Base-by-base conservation (phyloP, 2,329 filamentous ascomycete genomes). In the Microsporum audouinii region DNA sequence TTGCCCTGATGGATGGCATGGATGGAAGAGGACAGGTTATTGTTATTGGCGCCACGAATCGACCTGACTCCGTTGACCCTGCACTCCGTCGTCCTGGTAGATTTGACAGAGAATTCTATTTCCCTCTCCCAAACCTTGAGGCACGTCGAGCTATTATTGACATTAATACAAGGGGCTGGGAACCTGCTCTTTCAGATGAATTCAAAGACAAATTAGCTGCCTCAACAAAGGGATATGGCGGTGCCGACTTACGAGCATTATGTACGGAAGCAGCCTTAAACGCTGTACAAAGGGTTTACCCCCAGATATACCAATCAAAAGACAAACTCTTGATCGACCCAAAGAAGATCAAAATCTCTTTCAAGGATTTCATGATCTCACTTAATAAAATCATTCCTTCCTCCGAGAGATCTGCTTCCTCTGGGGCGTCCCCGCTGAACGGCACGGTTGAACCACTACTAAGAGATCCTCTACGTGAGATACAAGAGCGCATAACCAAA, bases 31-130 rank as follows among this genome's bases (percentile, higher is more conserved):
- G 92, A 34, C 94, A 99, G 74, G 94, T 99, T 63, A 95, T 99
- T 71, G 91, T 99, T 39, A 97, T 99, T 69, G 94, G 94, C 66
- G 94, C 94, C n/a, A 95, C 94, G 69, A 99, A 99, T 83, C 86
- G 94, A 67, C 94, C 94, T 68, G 97, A 97, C 84, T 97, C 94
- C 1, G 96, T 99, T 73, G 94, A 99, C 70, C 94, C 94, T 66
- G 94, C 94, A 62, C 88, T 99, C 62, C 90, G 94, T 78, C 92
- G 94, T 76, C 97, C 96, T 78, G 94, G 94, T 49, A 88, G 94
- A 58, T 99, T 99, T 70, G 94, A 99, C 71, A 82, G 94, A 72
- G 95, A 99, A 73, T 99, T 99, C 69, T 97, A 97, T 77, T 99
- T 99, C 71, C 91, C 94, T 0, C 79, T 99, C 36, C 94, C 94